Percentiles rank a stretch among this genome's conserved stretches.
phyloP scores from a whole-genome alignment of 2,329 filamentous ascomycete genomes.

The Chalara sp. region DNA sequence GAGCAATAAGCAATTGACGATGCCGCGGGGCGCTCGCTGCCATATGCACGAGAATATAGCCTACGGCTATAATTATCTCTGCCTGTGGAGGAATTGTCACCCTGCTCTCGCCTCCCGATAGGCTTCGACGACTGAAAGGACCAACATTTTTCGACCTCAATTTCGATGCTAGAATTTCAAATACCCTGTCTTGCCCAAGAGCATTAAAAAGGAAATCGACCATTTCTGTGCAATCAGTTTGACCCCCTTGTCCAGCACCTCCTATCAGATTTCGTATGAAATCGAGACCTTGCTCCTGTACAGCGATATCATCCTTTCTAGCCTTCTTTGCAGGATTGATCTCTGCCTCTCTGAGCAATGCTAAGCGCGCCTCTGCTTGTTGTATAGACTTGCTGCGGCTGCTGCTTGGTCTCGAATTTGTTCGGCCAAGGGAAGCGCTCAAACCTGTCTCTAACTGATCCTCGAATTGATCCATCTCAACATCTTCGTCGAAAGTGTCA shows the following conservation, averaged over 20 bases:
- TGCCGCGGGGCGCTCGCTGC: constrained; percentile 76
- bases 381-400: constrained; percentile 32
- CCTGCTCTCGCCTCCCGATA: constrained; percentile 36
- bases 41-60: constrained; percentile 81
- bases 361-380: constrained; percentile 43
- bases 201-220: constrained; percentile 76
- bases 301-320: constrained; percentile 70
- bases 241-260: constrained; percentile 42
- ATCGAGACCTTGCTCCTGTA: constrained; percentile 87
- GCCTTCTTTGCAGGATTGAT: constrained; percentile 60
- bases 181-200: constrained; percentile 70
- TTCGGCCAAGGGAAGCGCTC: constrained; percentile 10
- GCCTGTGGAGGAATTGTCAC: constrained; percentile 47
- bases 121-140: constrained; percentile 40
- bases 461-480: constrained; percentile 46
- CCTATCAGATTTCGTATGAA: constrained; percentile 87
- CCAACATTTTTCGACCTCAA: constrained; percentile 56
- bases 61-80: constrained; percentile 70
- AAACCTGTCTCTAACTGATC: constrained; percentile 28
- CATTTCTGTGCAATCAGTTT: constrained; percentile 57
- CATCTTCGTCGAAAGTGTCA: constrained; percentile 49
- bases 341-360: constrained; percentile 56
- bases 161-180: constrained; percentile 75
- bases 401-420: constrained; percentile 19
- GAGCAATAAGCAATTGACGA: constrained; percentile 68